phyloP scores from a whole-genome alignment of 2,329 filamentous ascomycete species.

The Phialophora macrospora region DNA sequence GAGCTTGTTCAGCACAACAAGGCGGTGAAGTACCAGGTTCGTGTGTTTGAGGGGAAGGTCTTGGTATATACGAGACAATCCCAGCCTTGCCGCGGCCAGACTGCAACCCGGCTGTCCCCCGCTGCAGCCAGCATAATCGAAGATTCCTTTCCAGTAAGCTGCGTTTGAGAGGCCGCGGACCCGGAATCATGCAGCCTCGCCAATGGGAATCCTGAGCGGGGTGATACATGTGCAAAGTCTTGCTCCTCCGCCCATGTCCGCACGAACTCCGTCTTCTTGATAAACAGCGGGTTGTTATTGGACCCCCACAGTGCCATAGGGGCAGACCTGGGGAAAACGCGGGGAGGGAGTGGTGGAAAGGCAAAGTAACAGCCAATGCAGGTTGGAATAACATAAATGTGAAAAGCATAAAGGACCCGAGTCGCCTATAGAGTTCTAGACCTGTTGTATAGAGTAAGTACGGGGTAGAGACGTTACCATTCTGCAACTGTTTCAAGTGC shows the following conservation, averaged over 20 bases:
- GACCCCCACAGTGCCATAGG: neutral
- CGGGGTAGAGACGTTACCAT: neutral
- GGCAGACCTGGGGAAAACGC: neutral
- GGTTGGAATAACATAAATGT: neutral
- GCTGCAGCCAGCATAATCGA: constrained; percentile 14
- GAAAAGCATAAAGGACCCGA: neutral
- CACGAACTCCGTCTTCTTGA: neutral
- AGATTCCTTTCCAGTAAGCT: constrained; percentile 13
- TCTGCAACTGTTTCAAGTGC: neutral
- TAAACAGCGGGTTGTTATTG: neutral
- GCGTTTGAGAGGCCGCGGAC: constrained; percentile 4
- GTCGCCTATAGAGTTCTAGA: neutral
- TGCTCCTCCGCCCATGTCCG: constrained; percentile 15
- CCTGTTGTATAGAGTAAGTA: neutral
- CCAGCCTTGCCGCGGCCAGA: constrained; percentile 2
- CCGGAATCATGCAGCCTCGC: constrained; percentile 4
- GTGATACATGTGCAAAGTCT: constrained; percentile 3
- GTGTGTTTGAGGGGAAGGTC: neutral
- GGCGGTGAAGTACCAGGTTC: constrained; percentile 14
- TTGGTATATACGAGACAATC: constrained; percentile 1
- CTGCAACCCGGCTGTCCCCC: constrained; percentile 11
- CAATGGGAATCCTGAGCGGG: constrained; percentile 4
- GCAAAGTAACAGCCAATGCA: neutral
- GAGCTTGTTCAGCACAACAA: constrained; percentile 2
- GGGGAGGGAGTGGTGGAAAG: neutral